A percentile compares a stretch with the other conserved stretches of the same genome.
These are phyloP conservation scores for Dissophora ornata DNA, from an alignment of 192 early-diverging fungal genomes.

Conservation along the genomic window DNA sequence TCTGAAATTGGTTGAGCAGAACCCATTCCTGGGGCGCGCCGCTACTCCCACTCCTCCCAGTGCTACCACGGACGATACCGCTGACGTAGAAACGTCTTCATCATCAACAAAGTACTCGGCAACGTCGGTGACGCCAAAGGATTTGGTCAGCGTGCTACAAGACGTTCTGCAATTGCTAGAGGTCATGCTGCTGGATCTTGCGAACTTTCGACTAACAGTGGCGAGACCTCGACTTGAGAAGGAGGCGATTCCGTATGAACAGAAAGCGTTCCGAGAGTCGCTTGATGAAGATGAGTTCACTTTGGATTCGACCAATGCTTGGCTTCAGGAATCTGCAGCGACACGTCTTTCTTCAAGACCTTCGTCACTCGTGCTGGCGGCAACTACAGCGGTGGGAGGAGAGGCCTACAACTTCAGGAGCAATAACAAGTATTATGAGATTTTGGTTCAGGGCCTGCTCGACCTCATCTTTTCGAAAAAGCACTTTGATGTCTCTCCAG, in stretches of 20 bases:
- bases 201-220: slow-evolving; percentile 76
- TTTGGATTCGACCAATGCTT: slow-evolving; percentile 66
- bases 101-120: slow-evolving; percentile 5
- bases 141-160: slow-evolving; percentile 60
- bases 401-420: neutral
- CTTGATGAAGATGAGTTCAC: slow-evolving; percentile 56
- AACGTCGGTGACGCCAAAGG: slow-evolving; percentile 21
- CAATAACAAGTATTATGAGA: slow-evolving; percentile 56
- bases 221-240: slow-evolving; percentile 75
- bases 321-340: slow-evolving; percentile 65
- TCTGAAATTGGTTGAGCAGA: slow-evolving; percentile 6
- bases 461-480: slow-evolving; percentile 61
- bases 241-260: slow-evolving; percentile 83
- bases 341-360: slow-evolving; percentile 34
- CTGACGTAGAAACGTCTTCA: no score
- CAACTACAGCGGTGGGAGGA: neutral
- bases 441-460: slow-evolving; percentile 65
- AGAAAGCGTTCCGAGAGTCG: slow-evolving; percentile 70
- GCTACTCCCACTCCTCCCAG: no score
- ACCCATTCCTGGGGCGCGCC: neutral
- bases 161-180: slow-evolving; percentile 72
- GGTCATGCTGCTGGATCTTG: slow-evolving; percentile 83
- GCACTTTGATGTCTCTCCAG: slow-evolving; percentile 7
- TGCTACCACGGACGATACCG: neutral
- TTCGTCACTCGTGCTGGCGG: neutral